A percentile compares a stretch with the other conserved stretches of the same genome.
Evolutionary conservation across 805 yeast genomes (phyloP).

Genomic region (Kazachstania viticola): DNA sequence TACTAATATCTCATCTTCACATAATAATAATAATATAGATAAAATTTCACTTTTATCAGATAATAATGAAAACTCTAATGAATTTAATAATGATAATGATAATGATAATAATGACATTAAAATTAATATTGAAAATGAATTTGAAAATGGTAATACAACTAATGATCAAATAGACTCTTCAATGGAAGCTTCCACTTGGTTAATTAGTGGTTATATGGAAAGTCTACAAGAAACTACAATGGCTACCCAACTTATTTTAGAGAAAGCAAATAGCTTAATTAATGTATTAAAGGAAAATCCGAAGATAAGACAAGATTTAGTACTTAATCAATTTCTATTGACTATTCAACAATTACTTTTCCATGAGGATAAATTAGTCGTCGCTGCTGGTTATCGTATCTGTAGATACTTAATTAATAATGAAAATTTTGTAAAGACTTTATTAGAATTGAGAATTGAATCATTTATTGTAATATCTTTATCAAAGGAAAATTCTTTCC

Average conservation of each 20-base stretch:
- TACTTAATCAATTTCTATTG: conserved; percentile 42
- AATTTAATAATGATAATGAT: not conserved
- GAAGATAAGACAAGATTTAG: conserved; percentile 51
- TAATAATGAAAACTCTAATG: not conserved
- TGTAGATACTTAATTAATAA: conserved; percentile 53
- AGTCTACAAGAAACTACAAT: conserved; percentile 21
- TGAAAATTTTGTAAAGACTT: conserved; percentile 39
- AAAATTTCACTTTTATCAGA: not conserved
- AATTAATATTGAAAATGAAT: not conserved
- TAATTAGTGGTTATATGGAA: conserved; percentile 26
- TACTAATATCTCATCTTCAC: not conserved
- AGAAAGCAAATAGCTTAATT: conserved; percentile 57
- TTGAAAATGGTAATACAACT: not conserved
- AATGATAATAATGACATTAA: not conserved
- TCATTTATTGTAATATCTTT: conserved; percentile 53
- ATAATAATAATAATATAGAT: not conserved
- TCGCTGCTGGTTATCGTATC: conserved; percentile 67
- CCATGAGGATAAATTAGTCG: conserved; percentile 46
- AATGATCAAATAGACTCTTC: conserved; percentile 3
- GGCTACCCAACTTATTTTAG: conserved; percentile 25
- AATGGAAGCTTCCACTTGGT: conserved; percentile 26
- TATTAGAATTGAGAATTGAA: conserved; percentile 48
- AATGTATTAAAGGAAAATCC: conserved; percentile 45
- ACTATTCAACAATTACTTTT: conserved; percentile 50
- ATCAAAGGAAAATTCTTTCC: conserved; percentile 40